Conservation (phyloP, 352 stramenopile species). For the Phytopythium delawarense region DNA sequence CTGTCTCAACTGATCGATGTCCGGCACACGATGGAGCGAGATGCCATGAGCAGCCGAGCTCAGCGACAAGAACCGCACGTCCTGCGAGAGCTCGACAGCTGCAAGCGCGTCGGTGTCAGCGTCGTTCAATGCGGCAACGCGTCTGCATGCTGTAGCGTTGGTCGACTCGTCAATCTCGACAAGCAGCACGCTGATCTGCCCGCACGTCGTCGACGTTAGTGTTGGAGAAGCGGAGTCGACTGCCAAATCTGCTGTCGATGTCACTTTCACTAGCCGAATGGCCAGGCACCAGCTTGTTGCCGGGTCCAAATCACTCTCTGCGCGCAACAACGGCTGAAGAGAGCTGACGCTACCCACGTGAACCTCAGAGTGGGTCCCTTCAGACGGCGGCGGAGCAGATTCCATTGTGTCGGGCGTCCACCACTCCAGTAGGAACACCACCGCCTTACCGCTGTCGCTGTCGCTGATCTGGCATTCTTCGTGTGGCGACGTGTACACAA, state of each 20-base stretch:
- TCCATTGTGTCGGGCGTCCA: not conserved
- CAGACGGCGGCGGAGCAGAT: not conserved
- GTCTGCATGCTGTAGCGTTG: not conserved
- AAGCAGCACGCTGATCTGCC: constrained; percentile 17
- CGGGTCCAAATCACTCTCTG: not conserved
- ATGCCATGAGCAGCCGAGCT: constrained; percentile 5
- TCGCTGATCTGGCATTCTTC: not conserved
- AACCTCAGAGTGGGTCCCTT: constrained; percentile 4
- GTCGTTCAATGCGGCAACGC: constrained; percentile 12
- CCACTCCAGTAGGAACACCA: constrained; percentile 10
- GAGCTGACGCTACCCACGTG: constrained; percentile 12
- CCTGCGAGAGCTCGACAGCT: constrained; percentile 22
- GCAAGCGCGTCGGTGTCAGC: not conserved
- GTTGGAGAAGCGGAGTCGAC: constrained; percentile 2
- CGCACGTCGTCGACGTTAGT: not conserved
- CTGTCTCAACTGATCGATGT: not conserved
- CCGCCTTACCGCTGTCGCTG: not conserved
- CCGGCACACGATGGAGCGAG: constrained; percentile 8
- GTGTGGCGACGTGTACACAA: not conserved
- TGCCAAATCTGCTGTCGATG: not conserved
- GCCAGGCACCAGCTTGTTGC: constrained; percentile 10
- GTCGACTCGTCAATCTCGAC: constrained; percentile 4
- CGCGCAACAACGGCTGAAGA: constrained; percentile 9
- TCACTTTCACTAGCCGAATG: constrained; percentile 15
- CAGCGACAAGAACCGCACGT: constrained; percentile 21